Percentiles rank a stretch among this genome's conserved stretches.
Evolutionary conservation across 306 rosid genomes (phyloP).

Genomic region (barrel medic (Medicago truncatula)): DNA sequence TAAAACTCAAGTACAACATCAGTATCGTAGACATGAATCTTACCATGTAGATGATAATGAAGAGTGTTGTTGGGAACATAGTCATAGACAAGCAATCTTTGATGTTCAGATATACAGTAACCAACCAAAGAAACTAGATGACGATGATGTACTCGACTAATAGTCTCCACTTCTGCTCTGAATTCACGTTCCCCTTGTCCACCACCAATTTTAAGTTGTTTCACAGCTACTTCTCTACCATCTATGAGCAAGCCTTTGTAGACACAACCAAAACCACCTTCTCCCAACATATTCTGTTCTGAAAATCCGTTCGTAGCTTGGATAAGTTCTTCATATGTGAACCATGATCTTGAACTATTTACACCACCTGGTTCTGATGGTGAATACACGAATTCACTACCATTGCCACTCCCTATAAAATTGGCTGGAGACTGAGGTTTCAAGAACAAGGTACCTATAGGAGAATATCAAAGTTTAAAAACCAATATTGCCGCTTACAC

Average conservation of each 20-base stretch:
- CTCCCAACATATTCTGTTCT: constrained; percentile 73
- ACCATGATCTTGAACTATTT: constrained; percentile 74
- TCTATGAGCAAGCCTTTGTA: constrained; percentile 82
- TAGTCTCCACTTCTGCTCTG: constrained; percentile 97
- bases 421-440: constrained; percentile 74
- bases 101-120: constrained; percentile 87
- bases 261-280: constrained; percentile 99
- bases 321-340: constrained; percentile 78
- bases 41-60: constrained; percentile 94
- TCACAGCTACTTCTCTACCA: constrained; percentile 95
- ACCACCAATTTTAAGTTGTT: constrained; percentile 90
- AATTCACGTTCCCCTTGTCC: constrained; percentile 99
- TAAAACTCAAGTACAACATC: background rate
- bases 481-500: constrained; percentile 20
- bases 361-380: constrained; percentile 77
- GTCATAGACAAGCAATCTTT: constrained; percentile 91
- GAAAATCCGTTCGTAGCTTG: constrained; percentile 90
- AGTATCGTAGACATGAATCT: constrained; percentile 42
- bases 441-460: constrained; percentile 71
- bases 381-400: constrained; percentile 62
- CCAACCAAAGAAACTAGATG: constrained; percentile 98
- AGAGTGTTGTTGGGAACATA: constrained; percentile 83
- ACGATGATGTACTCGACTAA: constrained; percentile 96
- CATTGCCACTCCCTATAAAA: constrained; percentile 56
- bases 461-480: constrained; percentile 45